Evolutionary conservation across 345 rosid species (phyloP), one percentile per base, ranked within the genome.

Genomic region (Citrus inodora): DNA sequence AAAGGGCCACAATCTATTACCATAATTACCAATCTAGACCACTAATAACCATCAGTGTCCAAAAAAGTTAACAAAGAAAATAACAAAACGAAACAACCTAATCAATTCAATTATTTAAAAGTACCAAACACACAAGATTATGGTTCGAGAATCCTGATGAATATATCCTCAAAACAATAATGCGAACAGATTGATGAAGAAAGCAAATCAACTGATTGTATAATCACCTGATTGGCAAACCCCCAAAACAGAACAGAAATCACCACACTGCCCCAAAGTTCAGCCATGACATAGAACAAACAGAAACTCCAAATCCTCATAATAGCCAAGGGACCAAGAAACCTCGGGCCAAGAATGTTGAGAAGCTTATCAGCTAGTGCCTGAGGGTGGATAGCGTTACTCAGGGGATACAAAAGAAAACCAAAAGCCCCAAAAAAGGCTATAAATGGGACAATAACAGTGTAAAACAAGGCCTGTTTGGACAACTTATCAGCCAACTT

Each of bases 271-370:
- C 99, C 99, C 98, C 99, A 95, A 84, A 93, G 90, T 83, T 95
- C 99, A 83, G 98, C 99, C 99, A 95, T 95, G 77, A 95, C 99
- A 87, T 95, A 95, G 82, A 95, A 95, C 90, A 95, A 86, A 85
- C 98, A 93, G 87, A 93, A 95, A 68, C 90, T 89, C 99, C 99
- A 95, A 84, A 92, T 95, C 91, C 99, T 87, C 92, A 95, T 1
- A 68, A 95, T 95, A 3, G 99, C 99, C 56, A 95, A 91, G 32
- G 99, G 99, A 68, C 99, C 99, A 82, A 95, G 94, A 80, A 93
- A 93, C 77, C 97, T 90, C 9, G 99, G 98, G 22, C 99, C 99
- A 40, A 95, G 94, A 1, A 69, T 64, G 4, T 75, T 84, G 46
- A 95, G 94, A 25, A 95, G 95, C 86, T 88, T 89, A 80, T 93